A percentile compares a stretch with the other conserved stretches of the same genome.
Evolutionary conservation across 179 eudicot species (phyloP).

Genomic region (Silene noctiflora): DNA sequence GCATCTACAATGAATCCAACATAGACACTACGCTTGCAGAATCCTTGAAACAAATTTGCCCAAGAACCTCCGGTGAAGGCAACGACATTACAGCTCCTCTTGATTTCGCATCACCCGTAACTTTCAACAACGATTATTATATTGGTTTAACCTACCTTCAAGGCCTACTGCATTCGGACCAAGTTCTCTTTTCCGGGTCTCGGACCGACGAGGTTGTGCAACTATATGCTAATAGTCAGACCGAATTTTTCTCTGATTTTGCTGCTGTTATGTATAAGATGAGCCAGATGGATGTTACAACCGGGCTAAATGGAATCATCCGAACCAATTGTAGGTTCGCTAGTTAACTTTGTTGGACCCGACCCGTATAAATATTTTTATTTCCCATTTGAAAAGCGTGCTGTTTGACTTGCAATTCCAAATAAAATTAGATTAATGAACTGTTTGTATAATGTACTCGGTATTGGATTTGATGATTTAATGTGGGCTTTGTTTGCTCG

Average conservation of each 20-base stretch:
- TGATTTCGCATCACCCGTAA: not conserved
- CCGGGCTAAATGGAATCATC: not conserved
- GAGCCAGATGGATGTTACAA: slow-evolving; percentile 10
- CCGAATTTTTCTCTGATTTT: slow-evolving; percentile 12
- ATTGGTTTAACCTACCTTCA: slow-evolving; percentile 3
- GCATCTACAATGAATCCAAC: slow-evolving; percentile 19
- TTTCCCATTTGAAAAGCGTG: not conserved
- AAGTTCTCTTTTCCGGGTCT: slow-evolving; percentile 7
- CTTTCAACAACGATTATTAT: slow-evolving; percentile 23
- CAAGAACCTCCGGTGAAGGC: not conserved
- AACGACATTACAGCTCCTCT: slow-evolving; percentile 13
- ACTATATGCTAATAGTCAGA: slow-evolving; percentile 10
- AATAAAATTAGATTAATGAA: too few species aligned
- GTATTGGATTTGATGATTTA: too few species aligned
- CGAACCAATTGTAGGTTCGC: slow-evolving; percentile 7
- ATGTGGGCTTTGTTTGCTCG: too few species aligned
- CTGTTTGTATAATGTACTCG: too few species aligned
- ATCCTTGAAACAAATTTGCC: slow-evolving; percentile 9
- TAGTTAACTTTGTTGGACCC: not conserved
- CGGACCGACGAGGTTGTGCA: not conserved
- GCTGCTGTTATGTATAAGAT: slow-evolving; percentile 17
- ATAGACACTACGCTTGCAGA: not conserved
- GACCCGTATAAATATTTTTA: not conserved
- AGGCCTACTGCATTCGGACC: slow-evolving; percentile 24
- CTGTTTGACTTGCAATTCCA: too few species aligned